A percentile compares a stretch with the other conserved stretches of the same genome.
Evolutionary conservation across 2,329 filamentous ascomycete genomes (phyloP).

Genomic region (Aspergillus pseudoviridinutans): DNA sequence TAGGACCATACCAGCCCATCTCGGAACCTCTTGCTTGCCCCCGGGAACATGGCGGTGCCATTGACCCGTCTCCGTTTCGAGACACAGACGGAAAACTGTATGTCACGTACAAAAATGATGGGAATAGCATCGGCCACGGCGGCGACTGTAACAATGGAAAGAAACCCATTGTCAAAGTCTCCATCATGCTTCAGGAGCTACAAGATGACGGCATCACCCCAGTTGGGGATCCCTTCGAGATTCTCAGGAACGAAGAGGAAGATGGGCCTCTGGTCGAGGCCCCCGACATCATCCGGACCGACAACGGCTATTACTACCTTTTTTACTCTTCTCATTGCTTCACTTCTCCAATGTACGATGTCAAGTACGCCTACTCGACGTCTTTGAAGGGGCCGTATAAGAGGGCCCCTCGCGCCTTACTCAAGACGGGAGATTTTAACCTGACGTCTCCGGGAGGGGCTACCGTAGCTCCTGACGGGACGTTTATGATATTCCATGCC

Average conservation of each 20-base stretch:
- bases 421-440: conserved; percentile 28
- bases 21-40: conserved; percentile 51
- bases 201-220: conserved; percentile 47
- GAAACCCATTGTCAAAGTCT: conserved; percentile 26
- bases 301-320: conserved; percentile 49
- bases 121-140: conserved; percentile 50
- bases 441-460: conserved; percentile 25
- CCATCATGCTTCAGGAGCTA: conserved; percentile 37
- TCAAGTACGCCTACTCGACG: conserved; percentile 53
- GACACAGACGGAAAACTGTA: conserved; percentile 53
- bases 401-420: conserved; percentile 26
- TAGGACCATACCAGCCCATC: conserved; percentile 47
- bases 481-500: conserved; percentile 28
- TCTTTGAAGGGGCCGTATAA: conserved; percentile 35
- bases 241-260: conserved; percentile 57
- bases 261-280: conserved; percentile 62
- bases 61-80: conserved; percentile 58
- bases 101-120: conserved; percentile 62
- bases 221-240: conserved; percentile 50
- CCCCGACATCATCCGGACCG: conserved; percentile 44
- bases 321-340: conserved; percentile 61
- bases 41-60: conserved; percentile 52
- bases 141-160: conserved; percentile 44
- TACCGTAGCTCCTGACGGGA: conserved; percentile 21
- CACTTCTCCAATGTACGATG: conserved; percentile 51